phyloP scores from a whole-genome alignment of 2,329 filamentous ascomycete genomes.

The Xylaria arbuscula region DNA sequence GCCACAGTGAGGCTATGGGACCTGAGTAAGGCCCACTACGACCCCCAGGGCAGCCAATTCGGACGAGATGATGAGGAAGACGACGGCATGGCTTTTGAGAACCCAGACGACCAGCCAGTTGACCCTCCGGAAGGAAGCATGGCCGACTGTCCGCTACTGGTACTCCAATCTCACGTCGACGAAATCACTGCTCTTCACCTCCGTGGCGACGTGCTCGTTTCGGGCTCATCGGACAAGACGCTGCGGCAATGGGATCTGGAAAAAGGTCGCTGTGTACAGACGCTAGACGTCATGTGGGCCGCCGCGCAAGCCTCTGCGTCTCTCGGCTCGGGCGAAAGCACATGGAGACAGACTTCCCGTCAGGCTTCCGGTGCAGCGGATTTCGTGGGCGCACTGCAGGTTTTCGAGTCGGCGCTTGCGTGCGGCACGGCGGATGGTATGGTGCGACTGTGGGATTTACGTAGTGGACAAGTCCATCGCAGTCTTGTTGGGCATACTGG shows the following conservation, averaged over 20 bases:
- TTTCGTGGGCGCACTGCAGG: slow-evolving; percentile 94
- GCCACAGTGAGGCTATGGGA: slow-evolving; percentile 97
- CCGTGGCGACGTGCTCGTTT: slow-evolving; percentile 87
- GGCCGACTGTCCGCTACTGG: slow-evolving; percentile 89
- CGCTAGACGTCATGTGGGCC: slow-evolving; percentile 97
- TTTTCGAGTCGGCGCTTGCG: slow-evolving; percentile 94
- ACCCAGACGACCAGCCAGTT: slow-evolving; percentile 73
- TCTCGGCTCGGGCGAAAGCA: slow-evolving; percentile 68
- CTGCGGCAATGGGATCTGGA: slow-evolving; percentile 97
- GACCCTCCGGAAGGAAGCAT: slow-evolving; percentile 82
- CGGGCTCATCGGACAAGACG: slow-evolving; percentile 96
- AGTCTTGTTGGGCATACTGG: slow-evolving; percentile 96
- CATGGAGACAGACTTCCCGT: slow-evolving; percentile 80
- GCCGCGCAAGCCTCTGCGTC: slow-evolving; percentile 86
- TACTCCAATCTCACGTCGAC: slow-evolving; percentile 88
- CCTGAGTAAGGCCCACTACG: slow-evolving; percentile 86
- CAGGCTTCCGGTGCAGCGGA: slow-evolving; percentile 77
- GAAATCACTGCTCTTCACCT: slow-evolving; percentile 96
- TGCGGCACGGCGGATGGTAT: slow-evolving; percentile 98
- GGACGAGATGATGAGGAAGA: slow-evolving; percentile 70
- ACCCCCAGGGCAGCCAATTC: slow-evolving; percentile 72
- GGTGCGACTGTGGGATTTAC: slow-evolving; percentile 95
- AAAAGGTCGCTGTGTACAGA: slow-evolving; percentile 97
- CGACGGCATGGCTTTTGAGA: slow-evolving; percentile 78
- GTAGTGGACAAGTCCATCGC: slow-evolving; percentile 95